Percentiles rank a stretch among this genome's conserved stretches.
These are phyloP conservation scores for Cucumis cinereus DNA, from an alignment of 306 rosid species.

Conservation along the genomic window DNA sequence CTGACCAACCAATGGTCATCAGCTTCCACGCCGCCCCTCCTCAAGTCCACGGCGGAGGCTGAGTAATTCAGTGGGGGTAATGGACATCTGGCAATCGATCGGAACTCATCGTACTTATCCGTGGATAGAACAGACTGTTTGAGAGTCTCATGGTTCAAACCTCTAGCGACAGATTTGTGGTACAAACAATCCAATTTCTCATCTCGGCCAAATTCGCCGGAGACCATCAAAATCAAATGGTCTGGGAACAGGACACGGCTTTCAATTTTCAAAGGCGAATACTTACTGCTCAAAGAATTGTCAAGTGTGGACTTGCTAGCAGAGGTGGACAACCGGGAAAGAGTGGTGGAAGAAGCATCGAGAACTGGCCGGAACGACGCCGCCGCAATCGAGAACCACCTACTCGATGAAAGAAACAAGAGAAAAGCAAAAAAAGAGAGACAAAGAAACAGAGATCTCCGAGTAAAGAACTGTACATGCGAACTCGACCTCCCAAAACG, in stretches of 20 bases:
- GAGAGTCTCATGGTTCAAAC: conserved; percentile 8
- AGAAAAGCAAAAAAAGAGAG: conserved; percentile 41
- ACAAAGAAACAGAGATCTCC: conserved; percentile 52
- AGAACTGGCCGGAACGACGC: conserved; percentile 38
- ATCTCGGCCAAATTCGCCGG: not conserved
- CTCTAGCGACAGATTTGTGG: conserved; percentile 16
- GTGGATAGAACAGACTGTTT: conserved; percentile 37
- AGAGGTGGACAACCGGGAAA: conserved; percentile 41
- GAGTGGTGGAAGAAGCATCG: conserved; percentile 30
- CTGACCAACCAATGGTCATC: conserved; percentile 16
- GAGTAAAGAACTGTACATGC: conserved; percentile 15
- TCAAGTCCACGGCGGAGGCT: conserved; percentile 30
- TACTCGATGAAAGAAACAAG: conserved; percentile 29
- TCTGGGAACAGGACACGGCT: conserved; percentile 68
- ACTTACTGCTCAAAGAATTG: conserved; percentile 16
- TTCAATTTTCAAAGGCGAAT: conserved; percentile 19
- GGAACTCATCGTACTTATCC: conserved; percentile 43
- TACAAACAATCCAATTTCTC: conserved; percentile 51
- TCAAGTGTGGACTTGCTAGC: conserved; percentile 45
- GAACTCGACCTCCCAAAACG: conserved; percentile 23
- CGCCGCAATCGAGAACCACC: conserved; percentile 20
- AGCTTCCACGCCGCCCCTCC: conserved; percentile 27
- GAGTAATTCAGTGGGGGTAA: conserved; percentile 36
- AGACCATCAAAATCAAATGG: conserved; percentile 38
- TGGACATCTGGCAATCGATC: conserved; percentile 70